Percentiles rank a stretch among this genome's conserved stretches.
These are phyloP conservation scores for Fusarium metavorans DNA, from an alignment of 2,329 filamentous ascomycete species.

Conservation along the genomic window DNA sequence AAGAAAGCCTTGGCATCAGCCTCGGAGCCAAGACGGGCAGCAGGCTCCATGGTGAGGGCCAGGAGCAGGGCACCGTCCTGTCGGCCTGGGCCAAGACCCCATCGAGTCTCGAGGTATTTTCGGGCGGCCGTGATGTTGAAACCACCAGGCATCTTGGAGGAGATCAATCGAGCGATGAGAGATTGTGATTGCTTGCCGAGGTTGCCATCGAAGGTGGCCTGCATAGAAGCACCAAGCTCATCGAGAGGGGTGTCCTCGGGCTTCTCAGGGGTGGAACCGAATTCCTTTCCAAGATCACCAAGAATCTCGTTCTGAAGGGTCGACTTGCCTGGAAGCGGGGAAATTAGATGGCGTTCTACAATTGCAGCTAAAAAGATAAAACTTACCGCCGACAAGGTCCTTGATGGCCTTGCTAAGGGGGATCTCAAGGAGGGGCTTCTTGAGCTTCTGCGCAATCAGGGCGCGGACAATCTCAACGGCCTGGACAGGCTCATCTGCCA, in stretches of 20 bases:
- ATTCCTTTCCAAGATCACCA: conserved; percentile 97
- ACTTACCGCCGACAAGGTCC: conserved; percentile 94
- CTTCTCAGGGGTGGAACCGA: conserved; percentile 97
- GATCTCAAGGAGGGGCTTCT: conserved; percentile 90
- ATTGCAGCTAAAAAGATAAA: not conserved
- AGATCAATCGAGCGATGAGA: conserved; percentile 92
- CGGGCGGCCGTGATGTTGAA: conserved; percentile 98
- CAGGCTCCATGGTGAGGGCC: conserved; percentile 91
- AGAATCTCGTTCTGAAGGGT: conserved; percentile 99
- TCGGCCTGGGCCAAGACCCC: conserved; percentile 86
- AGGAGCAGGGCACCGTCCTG: conserved; percentile 92
- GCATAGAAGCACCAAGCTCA: conserved; percentile 94
- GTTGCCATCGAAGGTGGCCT: conserved; percentile 98
- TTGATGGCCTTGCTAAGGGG: conserved; percentile 98
- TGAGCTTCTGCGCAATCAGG: conserved; percentile 95
- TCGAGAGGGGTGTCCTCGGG: conserved; percentile 97
- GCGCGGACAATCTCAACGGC: conserved; percentile 91
- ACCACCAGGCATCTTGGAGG: conserved; percentile 98
- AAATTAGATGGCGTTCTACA: conserved; percentile 19
- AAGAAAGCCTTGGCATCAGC: conserved; percentile 92
- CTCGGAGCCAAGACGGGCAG: conserved; percentile 89
- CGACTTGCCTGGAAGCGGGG: conserved; percentile 79
- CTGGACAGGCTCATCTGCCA: conserved; percentile 87
- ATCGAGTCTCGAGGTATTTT: conserved; percentile 94
- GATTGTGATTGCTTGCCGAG: conserved; percentile 96